phyloP scores from a whole-genome alignment of 805 yeast species.

The Ogataea naganishii region DNA sequence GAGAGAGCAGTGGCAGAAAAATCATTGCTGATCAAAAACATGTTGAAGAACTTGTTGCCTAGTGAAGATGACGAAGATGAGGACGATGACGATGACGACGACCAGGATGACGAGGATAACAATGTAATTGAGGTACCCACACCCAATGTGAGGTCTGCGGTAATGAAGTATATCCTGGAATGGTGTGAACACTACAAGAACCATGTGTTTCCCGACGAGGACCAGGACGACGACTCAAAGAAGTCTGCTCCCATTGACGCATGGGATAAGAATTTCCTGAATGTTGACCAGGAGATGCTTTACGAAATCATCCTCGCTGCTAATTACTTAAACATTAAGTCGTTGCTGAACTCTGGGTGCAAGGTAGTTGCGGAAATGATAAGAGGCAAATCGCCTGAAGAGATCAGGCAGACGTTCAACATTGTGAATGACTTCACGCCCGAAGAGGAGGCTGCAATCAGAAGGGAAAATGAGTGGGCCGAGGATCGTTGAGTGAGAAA shows the following conservation, averaged over 20 bases:
- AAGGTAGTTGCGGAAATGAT: constrained; percentile 81
- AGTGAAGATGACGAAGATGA: constrained; percentile 22
- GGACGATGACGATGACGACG: constrained; percentile 28
- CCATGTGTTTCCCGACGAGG: constrained; percentile 63
- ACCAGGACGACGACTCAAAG: constrained; percentile 75
- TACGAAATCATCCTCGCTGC: constrained; percentile 79
- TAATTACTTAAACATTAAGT: constrained; percentile 67
- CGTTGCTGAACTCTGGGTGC: constrained; percentile 70
- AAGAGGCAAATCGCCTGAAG: constrained; percentile 72
- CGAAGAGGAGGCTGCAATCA: constrained; percentile 82
- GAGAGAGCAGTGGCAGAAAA: constrained; percentile 80
- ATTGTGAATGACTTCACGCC: constrained; percentile 81
- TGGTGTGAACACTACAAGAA: constrained; percentile 96
- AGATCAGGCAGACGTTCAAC: constrained; percentile 70
- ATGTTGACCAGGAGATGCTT: constrained; percentile 87
- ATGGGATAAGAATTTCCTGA: constrained; percentile 92
- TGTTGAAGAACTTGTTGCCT: constrained; percentile 59
- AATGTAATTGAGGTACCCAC: constrained; percentile 78
- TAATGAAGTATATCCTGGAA: constrained; percentile 83
- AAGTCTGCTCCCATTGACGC: constrained; percentile 89
- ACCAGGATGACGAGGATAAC: constrained; percentile 45
- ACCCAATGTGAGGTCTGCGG: constrained; percentile 83
- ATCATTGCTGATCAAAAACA: constrained; percentile 75
- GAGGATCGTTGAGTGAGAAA: constrained; percentile 57
- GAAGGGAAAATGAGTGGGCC: constrained; percentile 88